Evolutionary conservation across 805 yeast genomes (phyloP).

Genomic region (Schwanniomyces occidentalis): DNA sequence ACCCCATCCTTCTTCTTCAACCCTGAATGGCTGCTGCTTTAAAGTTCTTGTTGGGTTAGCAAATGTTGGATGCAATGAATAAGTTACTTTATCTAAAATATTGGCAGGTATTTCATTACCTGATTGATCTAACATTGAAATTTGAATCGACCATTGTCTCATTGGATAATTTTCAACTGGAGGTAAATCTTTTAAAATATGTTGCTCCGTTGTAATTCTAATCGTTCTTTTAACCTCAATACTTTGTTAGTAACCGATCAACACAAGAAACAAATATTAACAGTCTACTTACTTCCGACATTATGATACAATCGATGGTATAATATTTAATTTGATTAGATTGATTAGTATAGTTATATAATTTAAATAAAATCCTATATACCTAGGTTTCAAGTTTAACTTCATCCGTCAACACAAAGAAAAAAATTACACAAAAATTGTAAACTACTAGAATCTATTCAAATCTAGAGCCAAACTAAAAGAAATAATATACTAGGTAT

Average conservation of each 20-base stretch:
- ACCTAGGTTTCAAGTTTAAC: too few species aligned
- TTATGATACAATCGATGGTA: too few species aligned
- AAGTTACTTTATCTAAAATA: constrained; percentile 88
- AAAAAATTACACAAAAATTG: background rate
- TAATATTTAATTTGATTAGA: too few species aligned
- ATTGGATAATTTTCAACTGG: constrained; percentile 91
- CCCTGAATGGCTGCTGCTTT: constrained; percentile 80
- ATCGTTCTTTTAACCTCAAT: constrained; percentile 75
- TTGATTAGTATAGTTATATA: too few species aligned
- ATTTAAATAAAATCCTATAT: too few species aligned
- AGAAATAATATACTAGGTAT: background rate
- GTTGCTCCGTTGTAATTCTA: constrained; percentile 84
- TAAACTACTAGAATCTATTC: background rate
- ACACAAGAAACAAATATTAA: too few species aligned
- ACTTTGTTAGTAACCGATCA: background rate
- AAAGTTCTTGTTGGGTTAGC: constrained; percentile 81
- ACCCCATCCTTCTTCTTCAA: constrained; percentile 98
- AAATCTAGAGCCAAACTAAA: background rate
- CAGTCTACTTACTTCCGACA: too few species aligned
- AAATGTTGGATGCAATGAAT: constrained; percentile 93
- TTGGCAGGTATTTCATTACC: constrained; percentile 86
- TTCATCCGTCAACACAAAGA: too few species aligned
- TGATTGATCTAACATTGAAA: constrained; percentile 70
- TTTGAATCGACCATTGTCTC: constrained; percentile 88
- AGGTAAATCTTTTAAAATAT: constrained; percentile 74